Percentiles rank a stretch among this genome's conserved stretches.
These are phyloP conservation scores for Globisporangium splendens DNA, from an alignment of 352 stramenopile species.

Conservation along the genomic window DNA sequence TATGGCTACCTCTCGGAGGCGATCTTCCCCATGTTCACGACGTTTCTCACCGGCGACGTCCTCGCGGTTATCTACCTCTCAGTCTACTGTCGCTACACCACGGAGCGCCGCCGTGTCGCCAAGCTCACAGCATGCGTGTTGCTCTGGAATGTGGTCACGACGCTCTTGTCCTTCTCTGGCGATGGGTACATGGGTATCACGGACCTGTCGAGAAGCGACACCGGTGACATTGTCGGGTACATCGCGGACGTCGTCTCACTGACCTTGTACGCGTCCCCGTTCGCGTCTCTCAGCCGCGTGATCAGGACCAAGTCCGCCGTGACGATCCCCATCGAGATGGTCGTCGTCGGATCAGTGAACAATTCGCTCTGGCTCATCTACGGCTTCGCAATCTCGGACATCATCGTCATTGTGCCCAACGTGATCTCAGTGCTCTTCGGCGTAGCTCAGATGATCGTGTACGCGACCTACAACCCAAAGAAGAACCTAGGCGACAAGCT, in stretches of 20 bases:
- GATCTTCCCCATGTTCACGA: slow-evolving; percentile 10
- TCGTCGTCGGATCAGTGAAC: slow-evolving; percentile 24
- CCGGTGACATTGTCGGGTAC: slow-evolving; percentile 25
- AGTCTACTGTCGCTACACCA: slow-evolving; percentile 29
- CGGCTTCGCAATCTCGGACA: slow-evolving; percentile 24
- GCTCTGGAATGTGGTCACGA: slow-evolving; percentile 1
- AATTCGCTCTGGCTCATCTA: slow-evolving; percentile 38
- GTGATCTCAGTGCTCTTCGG: slow-evolving; percentile 8
- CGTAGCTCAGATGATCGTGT: slow-evolving; percentile 4
- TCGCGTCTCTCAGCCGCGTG: slow-evolving; percentile 26
- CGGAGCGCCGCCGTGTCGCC: slow-evolving; percentile 16
- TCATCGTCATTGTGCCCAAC: slow-evolving; percentile 16
- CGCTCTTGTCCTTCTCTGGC: slow-evolving; percentile 8
- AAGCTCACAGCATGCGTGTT: not conserved
- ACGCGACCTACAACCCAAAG: not conserved
- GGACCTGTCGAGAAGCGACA: slow-evolving; percentile 22
- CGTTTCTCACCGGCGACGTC: slow-evolving; percentile 18
- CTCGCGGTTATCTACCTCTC: slow-evolving; percentile 29
- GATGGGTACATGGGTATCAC: slow-evolving; percentile 22
- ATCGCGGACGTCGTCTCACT: slow-evolving; percentile 23
- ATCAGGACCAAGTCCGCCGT: slow-evolving; percentile 22
- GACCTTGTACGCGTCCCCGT: slow-evolving; percentile 35
- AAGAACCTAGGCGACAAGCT: too few species aligned
- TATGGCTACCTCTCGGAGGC: slow-evolving; percentile 12
- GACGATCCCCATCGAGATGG: slow-evolving; percentile 31